A percentile compares a stretch with the other conserved stretches of the same genome.
Evolutionary conservation across 495 filamentous ascomycete species (phyloP).

Genomic region (Platismatia glauca): DNA sequence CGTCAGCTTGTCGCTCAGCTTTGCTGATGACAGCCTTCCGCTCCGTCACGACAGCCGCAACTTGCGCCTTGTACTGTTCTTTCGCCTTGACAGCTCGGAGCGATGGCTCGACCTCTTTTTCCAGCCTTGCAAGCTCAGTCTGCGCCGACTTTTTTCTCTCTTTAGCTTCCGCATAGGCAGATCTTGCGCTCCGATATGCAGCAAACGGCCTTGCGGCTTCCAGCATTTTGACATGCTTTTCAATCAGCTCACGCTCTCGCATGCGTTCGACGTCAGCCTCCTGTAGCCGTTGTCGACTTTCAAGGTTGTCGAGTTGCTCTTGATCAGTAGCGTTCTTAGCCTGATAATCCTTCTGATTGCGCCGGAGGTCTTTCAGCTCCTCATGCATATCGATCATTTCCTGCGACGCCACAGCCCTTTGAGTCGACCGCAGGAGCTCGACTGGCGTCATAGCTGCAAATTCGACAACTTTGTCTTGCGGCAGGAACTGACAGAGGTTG

Average conservation of each 20-base stretch:
- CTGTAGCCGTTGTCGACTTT: constrained; percentile 66
- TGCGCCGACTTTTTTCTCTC: constrained; percentile 37
- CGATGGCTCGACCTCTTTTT: constrained; percentile 56
- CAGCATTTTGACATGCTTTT: constrained; percentile 56
- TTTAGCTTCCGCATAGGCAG: constrained; percentile 36
- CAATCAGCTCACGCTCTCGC: constrained; percentile 60
- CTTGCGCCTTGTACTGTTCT: constrained; percentile 45
- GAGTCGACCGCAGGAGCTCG: constrained; percentile 79
- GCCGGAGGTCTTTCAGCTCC: constrained; percentile 58
- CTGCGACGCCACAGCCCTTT: constrained; percentile 73
- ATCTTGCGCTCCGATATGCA: constrained; percentile 43
- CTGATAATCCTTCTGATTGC: constrained; percentile 57
- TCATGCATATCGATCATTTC: constrained; percentile 75
- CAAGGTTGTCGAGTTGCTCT: constrained; percentile 54
- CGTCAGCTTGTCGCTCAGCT: constrained; percentile 46
- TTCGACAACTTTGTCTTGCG: constrained; percentile 91
- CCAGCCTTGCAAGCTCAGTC: constrained; percentile 45
- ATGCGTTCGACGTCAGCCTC: constrained; percentile 78
- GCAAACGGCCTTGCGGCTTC: constrained; percentile 57
- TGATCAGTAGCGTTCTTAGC: constrained; percentile 47
- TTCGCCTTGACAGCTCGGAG: constrained; percentile 58
- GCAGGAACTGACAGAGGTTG: constrained; percentile 95
- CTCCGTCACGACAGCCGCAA: constrained; percentile 41
- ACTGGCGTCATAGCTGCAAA: constrained; percentile 78
- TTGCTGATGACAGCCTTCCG: constrained; percentile 43